phyloP scores from a whole-genome alignment of 1,284 basidiomycete genomes.

The Leccinum subspadiceum region DNA sequence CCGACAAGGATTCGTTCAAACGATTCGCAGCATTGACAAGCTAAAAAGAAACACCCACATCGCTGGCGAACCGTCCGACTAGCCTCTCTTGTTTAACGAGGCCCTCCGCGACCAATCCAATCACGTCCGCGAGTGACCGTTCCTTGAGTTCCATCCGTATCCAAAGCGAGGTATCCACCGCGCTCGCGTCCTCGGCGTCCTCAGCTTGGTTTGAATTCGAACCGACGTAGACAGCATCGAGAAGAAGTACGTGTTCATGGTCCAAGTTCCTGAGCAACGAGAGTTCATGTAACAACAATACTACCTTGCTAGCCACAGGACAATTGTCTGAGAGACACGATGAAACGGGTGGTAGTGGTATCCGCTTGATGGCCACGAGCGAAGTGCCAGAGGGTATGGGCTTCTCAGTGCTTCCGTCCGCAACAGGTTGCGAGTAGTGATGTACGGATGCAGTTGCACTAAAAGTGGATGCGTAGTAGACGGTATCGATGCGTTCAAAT shows the following conservation, averaged over 20 bases:
- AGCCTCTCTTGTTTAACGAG: conserved; percentile 61
- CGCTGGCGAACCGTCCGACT: conserved; percentile 67
- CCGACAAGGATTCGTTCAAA: conserved; percentile 1
- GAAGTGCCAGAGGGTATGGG: conserved; percentile 28
- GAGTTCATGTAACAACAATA: conserved; percentile 60
- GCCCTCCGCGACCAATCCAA: conserved; percentile 58
- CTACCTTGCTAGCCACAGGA: conserved; percentile 55
- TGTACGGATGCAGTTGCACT: conserved; percentile 60
- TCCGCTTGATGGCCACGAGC: conserved; percentile 71
- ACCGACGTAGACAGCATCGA: conserved; percentile 70
- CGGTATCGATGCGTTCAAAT: not conserved
- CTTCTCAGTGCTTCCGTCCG: conserved; percentile 30
- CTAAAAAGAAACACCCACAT: conserved; percentile 49
- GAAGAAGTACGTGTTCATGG: conserved; percentile 59
- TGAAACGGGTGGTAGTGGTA: conserved; percentile 52
- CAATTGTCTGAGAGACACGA: conserved; percentile 19
- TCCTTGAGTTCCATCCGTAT: conserved; percentile 86
- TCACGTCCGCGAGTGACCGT: conserved; percentile 74
- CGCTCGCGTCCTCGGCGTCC: conserved; percentile 2
- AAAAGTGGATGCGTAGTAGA: conserved; percentile 40
- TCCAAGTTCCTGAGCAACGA: conserved; percentile 51
- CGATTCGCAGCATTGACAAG: not conserved
- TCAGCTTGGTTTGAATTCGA: conserved; percentile 45
- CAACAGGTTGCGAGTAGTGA: conserved; percentile 50
- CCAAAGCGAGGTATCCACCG: conserved; percentile 54